Conservation (phyloP, 1,284 basidiomycete species). For the Pascua sp. region DNA sequence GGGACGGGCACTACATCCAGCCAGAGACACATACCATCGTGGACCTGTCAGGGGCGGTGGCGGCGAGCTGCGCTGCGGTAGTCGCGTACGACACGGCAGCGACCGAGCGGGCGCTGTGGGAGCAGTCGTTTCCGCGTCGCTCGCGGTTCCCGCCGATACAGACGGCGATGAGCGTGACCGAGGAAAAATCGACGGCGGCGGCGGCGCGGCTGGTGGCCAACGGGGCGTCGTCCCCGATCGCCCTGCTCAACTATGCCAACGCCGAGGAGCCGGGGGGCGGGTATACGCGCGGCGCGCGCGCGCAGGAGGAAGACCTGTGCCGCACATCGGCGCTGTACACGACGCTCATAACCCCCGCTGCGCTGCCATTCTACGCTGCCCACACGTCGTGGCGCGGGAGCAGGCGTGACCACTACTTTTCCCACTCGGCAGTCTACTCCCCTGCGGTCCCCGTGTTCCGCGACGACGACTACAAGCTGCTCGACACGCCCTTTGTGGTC, state of each 20-base stretch:
- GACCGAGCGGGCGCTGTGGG: no score
- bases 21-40: no score
- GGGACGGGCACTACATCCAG: no score
- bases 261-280: neutral
- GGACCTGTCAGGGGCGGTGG: no score
- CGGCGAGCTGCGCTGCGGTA: no score
- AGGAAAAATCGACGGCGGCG: neutral
- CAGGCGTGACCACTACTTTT: slow-evolving; percentile 4
- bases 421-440: slow-evolving; percentile 15
- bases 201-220: neutral
- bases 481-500: slow-evolving; percentile 1
- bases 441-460: slow-evolving; percentile 13
- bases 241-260: slow-evolving; percentile 2
- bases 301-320: slow-evolving; percentile 2
- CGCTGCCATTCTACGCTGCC: slow-evolving; percentile 5
- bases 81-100: no score
- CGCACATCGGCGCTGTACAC: neutral
- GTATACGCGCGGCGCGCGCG: neutral
- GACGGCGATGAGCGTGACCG: neutral
- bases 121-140: no score
- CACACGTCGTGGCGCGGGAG: slow-evolving; percentile 3
- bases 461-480: neutral
- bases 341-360: neutral
- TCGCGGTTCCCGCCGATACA: no score
- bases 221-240: neutral